Evolutionary conservation across 2,329 filamentous ascomycete species (phyloP), one percentile per base, ranked within the genome.

Genomic region (Aspergillaceae sp.): DNA sequence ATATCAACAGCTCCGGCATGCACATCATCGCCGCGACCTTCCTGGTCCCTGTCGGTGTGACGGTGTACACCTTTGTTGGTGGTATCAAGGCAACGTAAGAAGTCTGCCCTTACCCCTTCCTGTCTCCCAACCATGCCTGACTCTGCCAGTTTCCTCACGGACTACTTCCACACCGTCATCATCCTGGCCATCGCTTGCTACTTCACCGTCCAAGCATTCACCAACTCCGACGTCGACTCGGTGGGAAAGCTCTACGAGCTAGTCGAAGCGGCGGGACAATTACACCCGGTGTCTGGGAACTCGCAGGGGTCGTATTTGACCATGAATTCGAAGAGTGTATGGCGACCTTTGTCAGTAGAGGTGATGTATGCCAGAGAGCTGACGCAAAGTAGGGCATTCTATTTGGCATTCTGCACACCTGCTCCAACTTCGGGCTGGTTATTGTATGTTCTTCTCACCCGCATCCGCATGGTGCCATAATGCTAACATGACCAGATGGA

Each of bases 151-250:
- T 68, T 68, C 44, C 51, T 78, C 4, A 77, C 74, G 0, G 73
- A 77, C 48, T 78, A 75, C 50, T 68, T 77, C 28, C 76, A 79
- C 51, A 79, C 76, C 0, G 71, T 77, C 9, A 71, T 74, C 7
- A 77, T 79, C 19, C 67, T 76, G 1, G 71, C 78, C 28, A 72
- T 78, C 26, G 66, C 55, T 0, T 77, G 44, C 70, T 73, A 62
- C 70, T 73, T 61, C 69, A 76, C 57, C 60, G 69, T 75, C 50
- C 69, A 71, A 2, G 74, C 74, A 19, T 60, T 66, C 32, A 68
- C 70, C 0, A 61, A 68, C 0, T 65, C 70, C 0, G 71, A 76
- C 44, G 66, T 79, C 29, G 70, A 72, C 0, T 77, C 74, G 0
- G 62, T 74, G 1, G 67, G 64, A 0, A 63, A 70, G 1, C 62